Evolutionary conservation across 2,329 filamentous ascomycete species (phyloP).

Genomic region (Phaeosphaeria sp.): DNA sequence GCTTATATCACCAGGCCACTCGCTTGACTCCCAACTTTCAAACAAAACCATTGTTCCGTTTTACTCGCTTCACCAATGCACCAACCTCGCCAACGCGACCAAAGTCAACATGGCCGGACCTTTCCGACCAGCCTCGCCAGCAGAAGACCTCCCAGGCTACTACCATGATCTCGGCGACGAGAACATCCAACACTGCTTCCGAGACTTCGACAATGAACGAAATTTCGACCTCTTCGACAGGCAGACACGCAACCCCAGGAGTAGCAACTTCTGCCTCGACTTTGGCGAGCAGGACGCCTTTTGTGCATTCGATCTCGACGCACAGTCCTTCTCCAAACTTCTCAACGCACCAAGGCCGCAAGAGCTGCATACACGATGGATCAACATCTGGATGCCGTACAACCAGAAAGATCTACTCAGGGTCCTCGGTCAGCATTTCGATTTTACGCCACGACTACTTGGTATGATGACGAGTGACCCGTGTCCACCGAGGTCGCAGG

Average conservation of each 20-base stretch:
- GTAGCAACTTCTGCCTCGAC: slow-evolving; percentile 69
- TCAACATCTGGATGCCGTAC: slow-evolving; percentile 76
- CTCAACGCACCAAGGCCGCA: slow-evolving; percentile 52
- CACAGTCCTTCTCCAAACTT: slow-evolving; percentile 50
- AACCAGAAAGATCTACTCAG: slow-evolving; percentile 64
- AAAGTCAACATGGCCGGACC: slow-evolving; percentile 29
- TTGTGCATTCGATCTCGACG: slow-evolving; percentile 63
- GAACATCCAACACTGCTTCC: slow-evolving; percentile 51
- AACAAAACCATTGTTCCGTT: not conserved
- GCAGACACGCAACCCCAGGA: slow-evolving; percentile 50
- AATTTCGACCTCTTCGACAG: slow-evolving; percentile 56
- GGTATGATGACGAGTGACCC: slow-evolving; percentile 69
- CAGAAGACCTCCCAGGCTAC: slow-evolving; percentile 42
- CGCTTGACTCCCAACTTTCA: not conserved
- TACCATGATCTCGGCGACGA: slow-evolving; percentile 44
- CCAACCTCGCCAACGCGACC: not conserved
- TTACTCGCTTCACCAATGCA: slow-evolving; percentile 3
- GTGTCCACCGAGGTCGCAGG: slow-evolving; percentile 32
- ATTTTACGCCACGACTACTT: slow-evolving; percentile 71
- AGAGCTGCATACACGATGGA: slow-evolving; percentile 70
- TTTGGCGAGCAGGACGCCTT: slow-evolving; percentile 64
- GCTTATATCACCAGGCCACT: slow-evolving; percentile 33
- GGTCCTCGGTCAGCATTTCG: slow-evolving; percentile 66
- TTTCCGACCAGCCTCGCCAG: slow-evolving; percentile 35
- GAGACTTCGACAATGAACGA: slow-evolving; percentile 60